phyloP scores from a whole-genome alignment of 1,284 basidiomycete species.

The Albatrellus sp. region DNA sequence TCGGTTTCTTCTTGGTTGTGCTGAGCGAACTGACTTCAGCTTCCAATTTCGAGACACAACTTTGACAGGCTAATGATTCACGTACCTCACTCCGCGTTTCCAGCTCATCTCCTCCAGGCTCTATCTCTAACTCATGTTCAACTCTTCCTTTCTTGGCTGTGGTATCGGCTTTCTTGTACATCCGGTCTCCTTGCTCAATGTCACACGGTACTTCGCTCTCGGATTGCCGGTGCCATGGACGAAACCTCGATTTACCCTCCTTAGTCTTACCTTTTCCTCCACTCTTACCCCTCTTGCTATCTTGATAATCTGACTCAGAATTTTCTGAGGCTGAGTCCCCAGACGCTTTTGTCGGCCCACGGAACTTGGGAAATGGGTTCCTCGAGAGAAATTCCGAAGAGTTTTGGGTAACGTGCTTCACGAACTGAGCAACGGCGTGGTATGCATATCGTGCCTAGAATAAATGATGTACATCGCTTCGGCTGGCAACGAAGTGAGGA shows the following conservation, averaged over 20 bases:
- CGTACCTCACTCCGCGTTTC: not conserved
- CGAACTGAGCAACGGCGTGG: constrained; percentile 41
- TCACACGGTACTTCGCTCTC: no score
- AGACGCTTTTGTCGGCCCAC: constrained; percentile 12
- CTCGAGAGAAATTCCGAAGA: constrained; percentile 22
- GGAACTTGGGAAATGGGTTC: constrained; percentile 35
- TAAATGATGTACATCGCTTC: not conserved
- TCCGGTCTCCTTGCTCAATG: constrained; percentile 1
- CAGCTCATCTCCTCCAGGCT: not conserved
- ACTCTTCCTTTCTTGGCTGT: no score
- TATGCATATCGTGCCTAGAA: constrained; percentile 45
- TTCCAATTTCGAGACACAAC: no score
- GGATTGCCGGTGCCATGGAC: no score
- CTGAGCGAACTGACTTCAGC: not conserved
- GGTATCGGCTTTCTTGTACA: constrained; percentile 20
- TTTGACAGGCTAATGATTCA: no score
- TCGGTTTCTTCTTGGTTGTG: not conserved
- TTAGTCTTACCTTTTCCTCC: no score
- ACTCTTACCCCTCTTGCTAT: no score
- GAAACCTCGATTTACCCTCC: no score
- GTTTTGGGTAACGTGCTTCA: constrained; percentile 35
- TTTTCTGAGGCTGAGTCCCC: no score
- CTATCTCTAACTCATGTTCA: not conserved
- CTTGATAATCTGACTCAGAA: no score
- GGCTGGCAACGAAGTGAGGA: not conserved